A percentile compares a stretch with the other conserved stretches of the same genome.
phyloP scores from a whole-genome alignment of 768 basidiomycete genomes.

The Serendipita sp. region DNA sequence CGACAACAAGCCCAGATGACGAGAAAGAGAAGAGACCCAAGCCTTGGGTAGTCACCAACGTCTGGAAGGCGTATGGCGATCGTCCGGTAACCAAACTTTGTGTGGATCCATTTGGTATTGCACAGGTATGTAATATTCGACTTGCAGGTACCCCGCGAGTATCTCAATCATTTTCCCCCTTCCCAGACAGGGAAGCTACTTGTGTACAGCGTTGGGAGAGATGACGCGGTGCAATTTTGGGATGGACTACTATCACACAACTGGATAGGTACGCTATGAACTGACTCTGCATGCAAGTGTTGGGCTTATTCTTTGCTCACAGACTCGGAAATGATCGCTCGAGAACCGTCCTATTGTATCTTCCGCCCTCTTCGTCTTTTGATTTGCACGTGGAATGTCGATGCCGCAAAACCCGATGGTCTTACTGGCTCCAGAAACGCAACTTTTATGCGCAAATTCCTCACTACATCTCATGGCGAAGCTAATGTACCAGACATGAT shows the following conservation, averaged over 20 bases:
- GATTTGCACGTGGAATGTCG: conserved; percentile 84
- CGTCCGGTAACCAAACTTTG: conserved; percentile 46
- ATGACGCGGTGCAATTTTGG: conserved; percentile 65
- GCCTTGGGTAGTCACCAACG: conserved; percentile 80
- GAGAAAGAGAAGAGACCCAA: conserved; percentile 26
- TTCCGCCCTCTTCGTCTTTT: conserved; percentile 67
- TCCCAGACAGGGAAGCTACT: conserved; percentile 29
- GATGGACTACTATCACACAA: conserved; percentile 74
- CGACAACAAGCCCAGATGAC: neutral
- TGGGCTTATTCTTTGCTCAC: neutral
- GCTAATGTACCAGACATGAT: conserved; percentile 59
- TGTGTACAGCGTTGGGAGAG: conserved; percentile 61
- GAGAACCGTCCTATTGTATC: conserved; percentile 59
- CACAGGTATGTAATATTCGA: conserved; percentile 30
- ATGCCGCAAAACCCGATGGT: conserved; percentile 68
- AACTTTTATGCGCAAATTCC: conserved; percentile 61
- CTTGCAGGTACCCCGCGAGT: neutral
- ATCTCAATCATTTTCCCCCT: neutral
- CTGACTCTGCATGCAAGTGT: neutral
- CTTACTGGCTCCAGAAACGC: conserved; percentile 48
- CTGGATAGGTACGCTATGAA: conserved; percentile 56
- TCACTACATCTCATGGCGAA: conserved; percentile 20
- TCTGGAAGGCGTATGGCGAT: conserved; percentile 65
- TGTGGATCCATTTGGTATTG: conserved; percentile 64
- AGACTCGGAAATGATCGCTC: conserved; percentile 65